Evolutionary conservation across 345 rosid genomes (phyloP).

Genomic region (Salix udensis): DNA sequence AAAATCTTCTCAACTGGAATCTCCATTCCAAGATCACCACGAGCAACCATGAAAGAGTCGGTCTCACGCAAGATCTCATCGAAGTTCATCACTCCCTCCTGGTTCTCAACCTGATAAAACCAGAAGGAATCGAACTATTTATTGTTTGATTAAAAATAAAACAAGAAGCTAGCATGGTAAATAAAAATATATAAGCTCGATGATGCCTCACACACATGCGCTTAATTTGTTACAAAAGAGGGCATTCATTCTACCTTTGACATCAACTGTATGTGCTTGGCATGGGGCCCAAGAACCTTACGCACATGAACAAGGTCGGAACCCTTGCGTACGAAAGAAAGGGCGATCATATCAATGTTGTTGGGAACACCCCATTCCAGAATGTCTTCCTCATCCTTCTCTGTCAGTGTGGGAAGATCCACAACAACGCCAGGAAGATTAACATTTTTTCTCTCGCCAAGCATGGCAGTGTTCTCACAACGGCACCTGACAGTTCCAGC

Average conservation of each 20-base stretch:
- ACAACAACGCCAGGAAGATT: slow-evolving; percentile 92
- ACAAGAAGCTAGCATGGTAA: background rate
- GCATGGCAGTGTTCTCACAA: slow-evolving; percentile 73
- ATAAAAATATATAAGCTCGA: background rate
- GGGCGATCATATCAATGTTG: slow-evolving; percentile 80
- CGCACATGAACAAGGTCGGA: slow-evolving; percentile 86
- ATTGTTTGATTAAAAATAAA: background rate
- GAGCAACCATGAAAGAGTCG: slow-evolving; percentile 92
- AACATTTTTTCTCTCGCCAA: slow-evolving; percentile 92
- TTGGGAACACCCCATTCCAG: slow-evolving; percentile 84
- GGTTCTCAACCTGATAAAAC: slow-evolving; percentile 69
- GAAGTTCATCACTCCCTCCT: slow-evolving; percentile 90
- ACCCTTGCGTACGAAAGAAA: slow-evolving; percentile 90
- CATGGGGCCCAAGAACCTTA: slow-evolving; percentile 75
- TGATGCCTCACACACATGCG: background rate
- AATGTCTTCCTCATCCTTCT: slow-evolving; percentile 85
- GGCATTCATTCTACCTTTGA: slow-evolving; percentile 56
- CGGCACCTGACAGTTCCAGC: slow-evolving; percentile 83
- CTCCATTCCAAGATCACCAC: slow-evolving; percentile 95
- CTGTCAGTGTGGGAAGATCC: slow-evolving; percentile 84
- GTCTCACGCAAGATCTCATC: slow-evolving; percentile 92
- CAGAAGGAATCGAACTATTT: background rate
- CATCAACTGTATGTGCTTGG: slow-evolving; percentile 69
- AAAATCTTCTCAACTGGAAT: slow-evolving; percentile 93
- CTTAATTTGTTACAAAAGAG: background rate